These are phyloP conservation scores for Kluyveromyces sp. DNA, from an alignment of 1,139 yeast genomes.

Conservation along the genomic window DNA sequence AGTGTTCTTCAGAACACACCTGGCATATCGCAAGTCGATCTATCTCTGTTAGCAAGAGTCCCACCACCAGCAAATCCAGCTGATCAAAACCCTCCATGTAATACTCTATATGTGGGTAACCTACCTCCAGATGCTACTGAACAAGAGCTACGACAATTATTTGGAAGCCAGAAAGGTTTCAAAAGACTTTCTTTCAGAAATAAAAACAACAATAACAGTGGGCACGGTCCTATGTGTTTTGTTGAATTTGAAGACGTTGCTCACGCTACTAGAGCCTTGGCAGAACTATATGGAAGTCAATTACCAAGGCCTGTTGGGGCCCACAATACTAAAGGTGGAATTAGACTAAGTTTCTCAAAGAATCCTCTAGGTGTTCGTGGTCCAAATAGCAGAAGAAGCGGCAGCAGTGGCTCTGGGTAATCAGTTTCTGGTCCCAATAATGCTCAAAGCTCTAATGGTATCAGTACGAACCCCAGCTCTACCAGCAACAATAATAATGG, in stretches of 20 bases:
- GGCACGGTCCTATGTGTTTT: conserved; percentile 97
- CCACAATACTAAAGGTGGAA: conserved; percentile 82
- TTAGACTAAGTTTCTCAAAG: conserved; percentile 84
- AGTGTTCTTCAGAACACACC: conserved; percentile 8
- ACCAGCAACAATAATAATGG: background rate
- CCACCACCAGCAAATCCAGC: conserved; percentile 99
- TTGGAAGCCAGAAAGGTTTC: conserved; percentile 87
- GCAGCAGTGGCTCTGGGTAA: conserved; percentile 10
- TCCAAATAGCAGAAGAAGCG: conserved; percentile 27
- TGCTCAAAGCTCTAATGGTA: background rate
- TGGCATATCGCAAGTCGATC: conserved; percentile 50
- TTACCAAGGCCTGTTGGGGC: conserved; percentile 54
- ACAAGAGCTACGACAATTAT: conserved; percentile 78
- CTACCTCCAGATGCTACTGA: conserved; percentile 97
- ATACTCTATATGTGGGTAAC: conserved; percentile 92
- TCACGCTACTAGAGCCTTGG: conserved; percentile 87
- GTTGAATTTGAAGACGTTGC: conserved; percentile 96
- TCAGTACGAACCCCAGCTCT: background rate
- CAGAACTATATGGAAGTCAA: conserved; percentile 84
- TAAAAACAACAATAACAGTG: conserved; percentile 41
- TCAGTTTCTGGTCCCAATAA: background rate
- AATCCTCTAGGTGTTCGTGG: conserved; percentile 96
- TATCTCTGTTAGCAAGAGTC: conserved; percentile 64
- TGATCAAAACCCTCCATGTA: conserved; percentile 98
- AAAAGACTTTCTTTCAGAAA: conserved; percentile 85